Evolutionary conservation across 140 eudicot genomes (phyloP), one percentile per base, ranked within the genome.

Genomic region (Flaveria floridana): DNA sequence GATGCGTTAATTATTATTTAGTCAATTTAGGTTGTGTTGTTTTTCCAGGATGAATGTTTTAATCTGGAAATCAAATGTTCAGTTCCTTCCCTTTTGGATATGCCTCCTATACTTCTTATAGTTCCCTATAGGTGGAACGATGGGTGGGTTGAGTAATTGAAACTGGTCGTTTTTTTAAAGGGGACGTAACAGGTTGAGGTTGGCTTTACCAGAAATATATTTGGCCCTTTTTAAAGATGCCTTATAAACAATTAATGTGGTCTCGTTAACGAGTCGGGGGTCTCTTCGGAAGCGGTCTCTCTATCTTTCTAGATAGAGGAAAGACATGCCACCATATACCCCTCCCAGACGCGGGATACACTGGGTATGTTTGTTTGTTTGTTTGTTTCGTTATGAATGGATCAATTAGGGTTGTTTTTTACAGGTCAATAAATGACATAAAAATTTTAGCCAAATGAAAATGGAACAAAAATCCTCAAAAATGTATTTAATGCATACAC

Each of bases 1-100:
- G 2, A 53, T 16, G 59, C 1, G 25, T n/a, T 52, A 16, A 16
- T 5, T 52, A 52, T 52, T 7, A 52, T n/a, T n/a, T 7, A 7
- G 59, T 52, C 9, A 16, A 52, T 52, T n/a, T 52, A 20, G 59
- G 59, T 52, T 52, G 21, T 52, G 56, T 52, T 52, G 18, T 6
- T 52, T 52, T 52, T 52, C 21, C 23, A n/a, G 59, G 2, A 10
- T 48, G 63, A 71, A 39, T 69, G 41, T 15, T 75, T 65, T 42
- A 73, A 42, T 72, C 56, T 10, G 30, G 20, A 63, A 47, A 48
- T 52, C 44, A 8, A 39, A 50, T 56, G 7, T 34, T 52, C 42
- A 65, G 57, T 30, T 75, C 30, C 47, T 25, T 70, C 50, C 26
- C 59, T 59, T 44, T 2, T 68, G 26, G 26, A 18, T 57, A 57